A percentile compares a stretch with the other conserved stretches of the same genome.
phyloP scores from a whole-genome alignment of 345 rosid genomes.

The Pseudoturritis turrita region DNA sequence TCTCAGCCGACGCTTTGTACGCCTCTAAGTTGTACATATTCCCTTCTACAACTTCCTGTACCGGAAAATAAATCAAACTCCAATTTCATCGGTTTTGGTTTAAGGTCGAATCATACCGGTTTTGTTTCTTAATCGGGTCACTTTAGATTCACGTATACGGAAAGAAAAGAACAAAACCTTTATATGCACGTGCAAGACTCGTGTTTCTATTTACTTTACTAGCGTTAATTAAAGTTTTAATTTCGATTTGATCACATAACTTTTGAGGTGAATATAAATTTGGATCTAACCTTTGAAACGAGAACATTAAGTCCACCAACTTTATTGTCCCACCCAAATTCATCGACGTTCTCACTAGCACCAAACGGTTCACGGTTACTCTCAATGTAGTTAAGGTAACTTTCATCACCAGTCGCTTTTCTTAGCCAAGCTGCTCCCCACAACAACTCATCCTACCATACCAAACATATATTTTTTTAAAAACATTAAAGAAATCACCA shows the following conservation, averaged over 20 bases:
- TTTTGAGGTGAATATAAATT: not conserved
- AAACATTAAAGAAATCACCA: not conserved
- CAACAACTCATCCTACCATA: slow-evolving; percentile 78
- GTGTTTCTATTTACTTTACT: not conserved
- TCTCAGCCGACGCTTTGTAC: slow-evolving; percentile 87
- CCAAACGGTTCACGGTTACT: slow-evolving; percentile 81
- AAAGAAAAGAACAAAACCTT: slow-evolving; percentile 7
- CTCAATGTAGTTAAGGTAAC: slow-evolving; percentile 65
- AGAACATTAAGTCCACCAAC: slow-evolving; percentile 92
- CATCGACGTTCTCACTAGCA: slow-evolving; percentile 85
- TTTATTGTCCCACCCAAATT: slow-evolving; percentile 98
- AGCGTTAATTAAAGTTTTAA: not conserved
- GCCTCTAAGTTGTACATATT: slow-evolving; percentile 56
- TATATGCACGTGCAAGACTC: slow-evolving; percentile 18
- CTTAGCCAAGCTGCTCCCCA: slow-evolving; percentile 99
- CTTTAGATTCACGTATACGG: slow-evolving; percentile 11
- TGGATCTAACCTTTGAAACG: slow-evolving; percentile 64
- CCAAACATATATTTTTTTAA: not conserved
- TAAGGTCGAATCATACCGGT: not conserved
- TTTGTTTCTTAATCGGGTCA: slow-evolving; percentile 4
- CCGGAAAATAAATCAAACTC: not conserved
- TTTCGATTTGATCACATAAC: not conserved
- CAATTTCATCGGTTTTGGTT: not conserved
- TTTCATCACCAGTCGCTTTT: slow-evolving; percentile 60
- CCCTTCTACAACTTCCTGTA: slow-evolving; percentile 70